Conservation (phyloP, 129 eudicot genomes). For the Cynara cardunculus region DNA sequence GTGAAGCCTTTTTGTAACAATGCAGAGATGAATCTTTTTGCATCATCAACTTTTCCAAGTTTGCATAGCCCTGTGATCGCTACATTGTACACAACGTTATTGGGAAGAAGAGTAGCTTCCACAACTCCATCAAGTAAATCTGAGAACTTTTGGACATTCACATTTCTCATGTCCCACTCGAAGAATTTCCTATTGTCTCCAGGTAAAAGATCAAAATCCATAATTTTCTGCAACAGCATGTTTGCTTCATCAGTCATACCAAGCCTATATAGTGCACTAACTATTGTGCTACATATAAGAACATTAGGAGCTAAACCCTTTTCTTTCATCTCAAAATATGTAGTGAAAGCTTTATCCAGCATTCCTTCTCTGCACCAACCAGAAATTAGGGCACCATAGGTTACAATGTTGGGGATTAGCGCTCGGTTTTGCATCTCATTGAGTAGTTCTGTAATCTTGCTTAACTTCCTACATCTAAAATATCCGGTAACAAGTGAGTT, state of each 20-base stretch:
- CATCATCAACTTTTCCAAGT: constrained; percentile 62
- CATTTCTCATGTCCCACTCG: constrained; percentile 24
- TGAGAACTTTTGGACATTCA: constrained; percentile 29
- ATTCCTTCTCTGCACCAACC: constrained; percentile 80
- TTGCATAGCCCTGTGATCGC: constrained; percentile 71
- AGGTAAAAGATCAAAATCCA: constrained; percentile 46
- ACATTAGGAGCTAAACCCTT: constrained; percentile 64
- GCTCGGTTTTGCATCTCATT: constrained; percentile 47
- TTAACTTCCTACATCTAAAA: constrained; percentile 40
- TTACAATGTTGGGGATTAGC: constrained; percentile 48
- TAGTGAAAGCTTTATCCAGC: constrained; percentile 57
- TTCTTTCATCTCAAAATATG: constrained; percentile 60
- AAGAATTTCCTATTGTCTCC: constrained; percentile 29
- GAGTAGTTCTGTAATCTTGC: constrained; percentile 35
- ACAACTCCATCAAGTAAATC: constrained; percentile 40
- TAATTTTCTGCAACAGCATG: constrained; percentile 55
- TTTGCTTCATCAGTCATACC: constrained; percentile 60
- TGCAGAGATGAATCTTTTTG: constrained; percentile 34
- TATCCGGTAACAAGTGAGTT: constrained; percentile 69
- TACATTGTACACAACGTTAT: constrained; percentile 62
- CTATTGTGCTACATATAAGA: constrained; percentile 51
- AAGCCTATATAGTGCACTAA: constrained; percentile 63
- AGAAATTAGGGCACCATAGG: constrained; percentile 75
- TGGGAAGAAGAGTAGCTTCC: constrained; percentile 35
- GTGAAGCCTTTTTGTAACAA: constrained; percentile 56